phyloP scores from a whole-genome alignment of 2,329 filamentous ascomycete species.

The Escovopsis sp. region DNA sequence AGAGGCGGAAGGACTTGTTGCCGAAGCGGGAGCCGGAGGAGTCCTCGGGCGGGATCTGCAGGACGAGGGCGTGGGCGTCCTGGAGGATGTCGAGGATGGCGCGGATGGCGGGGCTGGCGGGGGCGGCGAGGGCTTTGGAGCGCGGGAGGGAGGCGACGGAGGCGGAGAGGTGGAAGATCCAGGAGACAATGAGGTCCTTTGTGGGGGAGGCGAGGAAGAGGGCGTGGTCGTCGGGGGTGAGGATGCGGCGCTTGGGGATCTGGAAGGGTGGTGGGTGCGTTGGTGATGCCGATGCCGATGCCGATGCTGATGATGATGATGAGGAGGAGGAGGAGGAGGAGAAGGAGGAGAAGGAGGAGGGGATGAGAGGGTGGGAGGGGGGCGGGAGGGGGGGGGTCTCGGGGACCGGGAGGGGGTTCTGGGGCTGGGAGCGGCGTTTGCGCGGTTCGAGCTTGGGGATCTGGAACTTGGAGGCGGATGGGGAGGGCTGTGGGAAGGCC shows the following conservation, averaged over 20 bases:
- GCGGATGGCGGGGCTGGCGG: slow-evolving; percentile 44
- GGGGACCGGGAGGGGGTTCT: slow-evolving; percentile 51
- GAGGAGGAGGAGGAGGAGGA: not conserved
- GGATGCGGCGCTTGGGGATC: slow-evolving; percentile 60
- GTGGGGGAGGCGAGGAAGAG: slow-evolving; percentile 67
- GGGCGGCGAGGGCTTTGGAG: slow-evolving; percentile 41
- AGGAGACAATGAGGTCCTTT: slow-evolving; percentile 62
- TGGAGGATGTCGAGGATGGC: slow-evolving; percentile 57
- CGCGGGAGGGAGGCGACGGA: slow-evolving; percentile 58
- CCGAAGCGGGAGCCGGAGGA: slow-evolving; percentile 84
- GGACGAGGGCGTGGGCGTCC: slow-evolving; percentile 51
- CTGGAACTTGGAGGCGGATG: slow-evolving; percentile 13
- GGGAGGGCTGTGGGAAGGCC: slow-evolving; percentile 11
- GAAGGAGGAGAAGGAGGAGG: not conserved
- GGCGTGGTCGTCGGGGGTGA: slow-evolving; percentile 67
- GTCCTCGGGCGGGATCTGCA: slow-evolving; percentile 63
- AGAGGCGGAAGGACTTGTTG: slow-evolving; percentile 77
- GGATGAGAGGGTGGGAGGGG: slow-evolving; percentile 57
- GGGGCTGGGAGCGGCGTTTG: slow-evolving; percentile 33
- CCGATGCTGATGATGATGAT: too few species aligned
- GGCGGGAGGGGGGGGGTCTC: slow-evolving; percentile 62
- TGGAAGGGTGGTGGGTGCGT: slow-evolving; percentile 32
- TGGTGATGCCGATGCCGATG: too few species aligned
- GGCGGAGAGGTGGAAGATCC: slow-evolving; percentile 77
- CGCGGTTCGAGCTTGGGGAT: slow-evolving; percentile 57